Base-by-base conservation (phyloP, 2,329 filamentous ascomycete genomes). In the Calonectria leucothoes region DNA sequence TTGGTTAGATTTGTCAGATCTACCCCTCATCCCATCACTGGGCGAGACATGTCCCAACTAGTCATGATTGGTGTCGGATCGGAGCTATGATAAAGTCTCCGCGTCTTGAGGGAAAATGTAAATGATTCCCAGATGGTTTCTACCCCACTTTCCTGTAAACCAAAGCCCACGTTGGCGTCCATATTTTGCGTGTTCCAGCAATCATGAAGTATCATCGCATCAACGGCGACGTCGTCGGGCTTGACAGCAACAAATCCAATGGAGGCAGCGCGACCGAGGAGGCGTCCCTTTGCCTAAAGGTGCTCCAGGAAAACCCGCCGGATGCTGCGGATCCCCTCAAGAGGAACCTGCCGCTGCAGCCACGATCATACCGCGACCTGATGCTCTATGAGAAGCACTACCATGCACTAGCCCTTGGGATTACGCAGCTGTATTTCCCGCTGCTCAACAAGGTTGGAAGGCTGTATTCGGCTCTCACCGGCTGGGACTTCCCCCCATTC, bases 321-420 rank as follows among this genome's bases (percentile, higher is more conserved):
- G 39, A 64, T 8, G n/a, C 59, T 2, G 20, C 39, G 4, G 59
- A 64, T 48, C 59, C 59, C 6, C 59, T 64, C 27, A 64, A 64
- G 15, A 39, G 59, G n/a, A 48, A 33, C 29, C 25, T 64, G 17
- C 37, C 59, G 5, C 12, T 64, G 25, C 59, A 64, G 15, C 59
- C 59, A 23, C 37, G 27, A 10, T 64, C 59, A 4, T 64, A 64
- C 10, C 37, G 59, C 10, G 59, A 64, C 25, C 59, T 64, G 0
- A 64, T 64, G 59, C 59, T 64, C 37, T 64, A 31, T 12, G 59
- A 64, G 59, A 64, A 14, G 20, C 59, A 64, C 39, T 64, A 64
- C 23, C 48, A 64, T 12, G 59, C 15, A 15, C 37, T 7, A 0
- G 37, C 25, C 29, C 4, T 48, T 6, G 59, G 59, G 2, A 64